These are phyloP conservation scores for Sarocladium brachiariae DNA, from an alignment of 2,329 filamentous ascomycete species.

Conservation along the genomic window DNA sequence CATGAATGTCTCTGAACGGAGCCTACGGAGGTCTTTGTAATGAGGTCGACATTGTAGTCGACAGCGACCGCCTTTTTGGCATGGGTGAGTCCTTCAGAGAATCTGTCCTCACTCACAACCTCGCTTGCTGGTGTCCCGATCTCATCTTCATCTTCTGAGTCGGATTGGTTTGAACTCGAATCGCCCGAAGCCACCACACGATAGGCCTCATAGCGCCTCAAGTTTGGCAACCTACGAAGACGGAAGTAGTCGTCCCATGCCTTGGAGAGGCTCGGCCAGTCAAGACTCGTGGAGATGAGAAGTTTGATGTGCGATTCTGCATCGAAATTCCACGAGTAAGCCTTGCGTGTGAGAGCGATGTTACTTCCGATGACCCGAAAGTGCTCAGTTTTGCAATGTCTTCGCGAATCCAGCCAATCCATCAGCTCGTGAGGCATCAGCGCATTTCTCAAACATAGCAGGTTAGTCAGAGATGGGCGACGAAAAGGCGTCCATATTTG, in stretches of 20 bases:
- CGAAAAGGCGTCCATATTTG: neutral
- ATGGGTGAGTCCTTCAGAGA: neutral
- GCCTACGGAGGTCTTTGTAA: no score
- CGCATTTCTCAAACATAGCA: neutral
- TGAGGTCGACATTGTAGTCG: neutral
- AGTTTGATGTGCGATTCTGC: neutral
- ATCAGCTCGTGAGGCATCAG: neutral
- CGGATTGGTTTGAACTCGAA: neutral
- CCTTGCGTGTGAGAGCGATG: neutral
- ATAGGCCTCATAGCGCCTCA: conserved; percentile 5
- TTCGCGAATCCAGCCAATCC: neutral
- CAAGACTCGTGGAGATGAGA: neutral
- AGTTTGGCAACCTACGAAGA: neutral
- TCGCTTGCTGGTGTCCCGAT: neutral
- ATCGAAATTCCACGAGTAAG: neutral
- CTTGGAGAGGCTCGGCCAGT: neutral
- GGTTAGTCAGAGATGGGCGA: neutral
- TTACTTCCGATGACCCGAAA: neutral
- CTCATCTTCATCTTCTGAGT: neutral
- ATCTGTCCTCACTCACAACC: neutral
- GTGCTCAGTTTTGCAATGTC: neutral
- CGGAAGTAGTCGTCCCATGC: conserved; percentile 8
- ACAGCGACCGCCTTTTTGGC: neutral
- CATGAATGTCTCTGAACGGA: no score
- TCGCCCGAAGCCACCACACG: neutral